Evolutionary conservation across 768 basidiomycete genomes (phyloP), one percentile per base, ranked within the genome.

Genomic region (Tylopilus felleus): DNA sequence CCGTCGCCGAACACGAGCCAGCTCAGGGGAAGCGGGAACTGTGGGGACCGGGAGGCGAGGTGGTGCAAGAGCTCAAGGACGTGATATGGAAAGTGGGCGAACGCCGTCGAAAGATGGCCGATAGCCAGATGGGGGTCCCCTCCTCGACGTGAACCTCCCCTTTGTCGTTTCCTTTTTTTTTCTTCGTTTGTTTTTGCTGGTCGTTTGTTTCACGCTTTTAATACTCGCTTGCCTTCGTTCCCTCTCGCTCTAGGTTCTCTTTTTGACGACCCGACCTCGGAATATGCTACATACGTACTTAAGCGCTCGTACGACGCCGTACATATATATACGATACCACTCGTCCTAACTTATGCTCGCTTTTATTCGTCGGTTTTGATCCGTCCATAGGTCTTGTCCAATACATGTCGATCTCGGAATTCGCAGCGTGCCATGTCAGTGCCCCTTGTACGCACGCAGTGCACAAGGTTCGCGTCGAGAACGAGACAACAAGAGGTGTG

Each of bases 21-120:
- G n/a, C n/a, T n/a, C n/a, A n/a, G 35, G 38, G 38, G 45, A 61
- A 42, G 57, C 60, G 47, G 53, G 84, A 80, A 68, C 73, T 74
- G 52, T 85, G 85, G 85, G 88, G 86, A 0, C 88, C 86, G 8
- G 81, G 83, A 5, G 85, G 83, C 1, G 90, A 91, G 56, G 88
- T 92, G 33, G 88, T 92, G 6, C 83, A 89, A 66, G 90, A 92
- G 67, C 73, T 92, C 58, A 89, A 87, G 67, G 90, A 91, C 60
- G 89, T 92, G 12, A 92, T 92, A 28, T 89, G 86, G 87, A 86
- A 90, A 67, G 90, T 92, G 9, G 80, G 88, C 29, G 86, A 91
- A 70, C 76, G 77, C 62, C 75, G 83, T 66, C 72, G 85, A 55
- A 77, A 76, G 68, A 75, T 85, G 77, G 64, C 60, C 12, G 69